Conservation (phyloP, 352 stramenopile genomes). For the Globisporangium cylindrosporum region DNA sequence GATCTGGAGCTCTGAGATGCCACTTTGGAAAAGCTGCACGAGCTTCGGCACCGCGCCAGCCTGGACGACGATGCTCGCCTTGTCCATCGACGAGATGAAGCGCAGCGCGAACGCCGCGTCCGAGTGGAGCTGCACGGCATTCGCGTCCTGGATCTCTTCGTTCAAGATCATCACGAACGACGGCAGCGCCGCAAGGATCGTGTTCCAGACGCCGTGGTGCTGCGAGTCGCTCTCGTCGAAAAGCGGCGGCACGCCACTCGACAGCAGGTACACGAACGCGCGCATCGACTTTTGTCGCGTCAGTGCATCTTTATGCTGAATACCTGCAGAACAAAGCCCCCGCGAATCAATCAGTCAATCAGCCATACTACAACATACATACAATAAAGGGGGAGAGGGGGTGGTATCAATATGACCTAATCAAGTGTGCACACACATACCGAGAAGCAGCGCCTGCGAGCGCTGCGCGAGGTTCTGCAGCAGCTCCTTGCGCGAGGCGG, state of each 20-base stretch:
- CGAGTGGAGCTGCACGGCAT: slow-evolving; percentile 74
- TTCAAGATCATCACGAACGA: slow-evolving; percentile 81
- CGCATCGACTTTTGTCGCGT: slow-evolving; percentile 84
- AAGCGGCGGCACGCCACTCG: slow-evolving; percentile 77
- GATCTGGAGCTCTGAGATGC: slow-evolving; percentile 87
- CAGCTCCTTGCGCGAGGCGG: slow-evolving; percentile 56
- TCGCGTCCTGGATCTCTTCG: slow-evolving; percentile 56
- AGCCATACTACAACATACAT: neutral
- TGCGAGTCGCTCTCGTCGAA: slow-evolving; percentile 85
- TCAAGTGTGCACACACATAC: slow-evolving; percentile 19
- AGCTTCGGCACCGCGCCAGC: slow-evolving; percentile 71
- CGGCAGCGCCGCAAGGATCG: slow-evolving; percentile 75
- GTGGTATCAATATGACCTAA: neutral
- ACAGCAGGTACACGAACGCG: slow-evolving; percentile 85
- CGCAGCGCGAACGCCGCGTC: slow-evolving; percentile 83
- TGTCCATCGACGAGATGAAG: slow-evolving; percentile 90
- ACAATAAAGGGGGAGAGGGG: neutral
- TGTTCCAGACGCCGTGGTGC: slow-evolving; percentile 76
- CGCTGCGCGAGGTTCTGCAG: slow-evolving; percentile 78
- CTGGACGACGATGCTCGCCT: slow-evolving; percentile 68
- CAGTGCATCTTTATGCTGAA: slow-evolving; percentile 70
- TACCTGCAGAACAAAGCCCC: slow-evolving; percentile 28
- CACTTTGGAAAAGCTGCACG: slow-evolving; percentile 81
- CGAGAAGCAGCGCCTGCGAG: slow-evolving; percentile 74
- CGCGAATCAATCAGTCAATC: neutral